These are phyloP conservation scores for Clarireedia homoeocarpa DNA, from an alignment of 2,329 filamentous ascomycete genomes.

Conservation along the genomic window DNA sequence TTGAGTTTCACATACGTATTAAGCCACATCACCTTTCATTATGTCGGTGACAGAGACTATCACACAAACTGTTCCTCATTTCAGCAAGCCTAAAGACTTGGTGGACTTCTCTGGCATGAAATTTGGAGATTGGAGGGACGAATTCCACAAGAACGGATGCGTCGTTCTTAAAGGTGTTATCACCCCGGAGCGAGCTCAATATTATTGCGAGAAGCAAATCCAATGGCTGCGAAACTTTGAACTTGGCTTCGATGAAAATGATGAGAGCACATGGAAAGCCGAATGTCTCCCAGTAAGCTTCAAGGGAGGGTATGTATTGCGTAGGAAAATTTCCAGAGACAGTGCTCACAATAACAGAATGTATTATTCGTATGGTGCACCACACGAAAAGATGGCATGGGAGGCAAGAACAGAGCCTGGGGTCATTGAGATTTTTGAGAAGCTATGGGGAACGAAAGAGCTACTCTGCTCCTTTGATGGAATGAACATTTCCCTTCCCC, in stretches of 20 bases:
- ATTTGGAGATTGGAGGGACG: conserved; percentile 10
- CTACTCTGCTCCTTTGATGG: conserved; percentile 38
- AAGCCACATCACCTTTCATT: too few relatives aligned
- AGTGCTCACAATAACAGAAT: conserved; percentile 23
- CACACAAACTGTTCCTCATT: too few relatives aligned
- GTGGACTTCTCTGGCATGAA: too few relatives aligned
- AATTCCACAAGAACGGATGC: conserved; percentile 10
- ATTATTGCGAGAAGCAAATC: conserved; percentile 4
- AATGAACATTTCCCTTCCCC: conserved; percentile 34
- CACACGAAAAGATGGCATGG: conserved; percentile 35
- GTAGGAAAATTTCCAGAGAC: not conserved
- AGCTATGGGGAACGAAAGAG: conserved; percentile 34
- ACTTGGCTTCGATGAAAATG: conserved; percentile 13
- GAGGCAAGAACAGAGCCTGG: conserved; percentile 31
- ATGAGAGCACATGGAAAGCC: conserved; percentile 28
- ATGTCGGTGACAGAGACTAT: too few relatives aligned
- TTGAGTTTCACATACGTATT: too few relatives aligned
- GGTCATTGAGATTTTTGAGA: conserved; percentile 32
- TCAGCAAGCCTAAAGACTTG: too few relatives aligned
- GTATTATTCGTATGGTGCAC: conserved; percentile 31
- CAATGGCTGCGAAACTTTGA: conserved; percentile 9
- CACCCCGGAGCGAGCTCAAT: conserved; percentile 5
- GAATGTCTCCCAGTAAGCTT: conserved; percentile 26
- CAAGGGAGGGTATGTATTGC: conserved; percentile 22
- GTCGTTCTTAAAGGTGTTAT: conserved; percentile 11